Conservation (phyloP, 2,329 filamentous ascomycete species). For the Diaporthe vaccinii region DNA sequence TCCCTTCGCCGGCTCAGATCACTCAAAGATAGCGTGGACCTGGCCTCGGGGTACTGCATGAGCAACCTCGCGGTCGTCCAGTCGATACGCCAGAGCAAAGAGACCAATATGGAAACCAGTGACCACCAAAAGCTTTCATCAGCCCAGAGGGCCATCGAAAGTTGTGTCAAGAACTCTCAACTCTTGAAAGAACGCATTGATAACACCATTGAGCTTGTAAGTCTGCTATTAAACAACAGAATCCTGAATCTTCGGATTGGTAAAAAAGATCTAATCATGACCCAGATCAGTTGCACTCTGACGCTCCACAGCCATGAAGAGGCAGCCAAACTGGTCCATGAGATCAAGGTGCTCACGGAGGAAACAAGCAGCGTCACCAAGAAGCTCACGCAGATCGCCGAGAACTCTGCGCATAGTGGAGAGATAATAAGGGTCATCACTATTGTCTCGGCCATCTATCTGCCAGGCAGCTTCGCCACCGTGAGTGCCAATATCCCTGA, state of each 20-base stretch:
- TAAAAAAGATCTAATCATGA: neutral
- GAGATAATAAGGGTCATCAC: conserved; percentile 47
- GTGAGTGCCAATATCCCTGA: conserved; percentile 13
- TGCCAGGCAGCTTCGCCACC: conserved; percentile 46
- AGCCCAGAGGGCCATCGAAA: neutral
- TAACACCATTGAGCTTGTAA: conserved; percentile 40
- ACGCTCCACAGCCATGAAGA: conserved; percentile 37
- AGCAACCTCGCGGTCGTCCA: conserved; percentile 35
- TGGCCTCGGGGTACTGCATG: conserved; percentile 32
- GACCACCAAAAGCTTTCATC: conserved; percentile 6
- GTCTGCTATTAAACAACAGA: fast-evolving
- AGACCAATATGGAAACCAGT: neutral
- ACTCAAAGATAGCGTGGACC: conserved; percentile 28
- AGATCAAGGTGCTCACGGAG: conserved; percentile 41
- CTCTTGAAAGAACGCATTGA: conserved; percentile 36
- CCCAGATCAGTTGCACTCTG: conserved; percentile 39
- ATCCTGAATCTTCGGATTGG: neutral
- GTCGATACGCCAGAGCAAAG: conserved; percentile 23
- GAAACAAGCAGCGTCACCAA: conserved; percentile 42
- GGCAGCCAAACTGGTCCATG: conserved; percentile 37
- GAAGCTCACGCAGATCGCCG: conserved; percentile 44
- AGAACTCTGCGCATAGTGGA: conserved; percentile 46
- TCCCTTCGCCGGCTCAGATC: conserved; percentile 23
- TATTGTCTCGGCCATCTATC: conserved; percentile 46
- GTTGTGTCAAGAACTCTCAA: conserved; percentile 30